Evolutionary conservation across 768 basidiomycete species (phyloP), one percentile per base, ranked within the genome.

Genomic region (Mycena haematopus): DNA sequence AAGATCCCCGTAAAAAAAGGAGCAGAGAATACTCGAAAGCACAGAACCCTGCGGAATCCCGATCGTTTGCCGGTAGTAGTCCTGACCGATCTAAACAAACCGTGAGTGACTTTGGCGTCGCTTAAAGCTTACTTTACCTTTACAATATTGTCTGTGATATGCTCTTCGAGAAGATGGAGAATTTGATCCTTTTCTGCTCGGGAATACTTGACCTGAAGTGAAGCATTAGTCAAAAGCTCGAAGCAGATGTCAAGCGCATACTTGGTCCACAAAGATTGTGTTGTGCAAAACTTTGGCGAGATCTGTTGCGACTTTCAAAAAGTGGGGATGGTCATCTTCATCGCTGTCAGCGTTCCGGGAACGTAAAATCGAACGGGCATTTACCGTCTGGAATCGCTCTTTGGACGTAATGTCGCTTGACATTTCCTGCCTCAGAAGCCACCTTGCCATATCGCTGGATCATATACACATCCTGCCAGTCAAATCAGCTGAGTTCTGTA

Each of bases 11-110:
- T 98, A 99, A 73, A 93, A 97, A 75, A 96, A 92, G 1, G 92
- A 91, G 73, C 97, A 99, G 1, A 99, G 77, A n/a, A 99, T 71
- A 0, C 91, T 84, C 8, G 95, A 97, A n/a, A 99, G 77, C n/a
- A 95, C 87, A 2, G 96, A 98, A 22, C 97, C 97, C 74, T 99
- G 97, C 1, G 97, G 96, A 24, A 99, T 99, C 2, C 97, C 97
- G 29, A 93, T 85, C n/a, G 83, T 85, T 74, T 99, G 97, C 14
- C 90, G 87, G 72, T 90, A 96, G 70, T 90, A 93, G 44, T 84
- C 75, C n/a, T 77, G 69, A 1, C 91, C 92, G 55, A 97, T 95
- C 94, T 96, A 66, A 17, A 35, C 25, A 40, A 63, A 33, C 45
- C 45, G 40, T 62, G 51, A 66, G 27, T 44, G 21, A 63, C 14